Evolutionary conservation across 2,329 filamentous ascomycete species (phyloP).

Genomic region (Xenosphaeropsis pyriputrescens): DNA sequence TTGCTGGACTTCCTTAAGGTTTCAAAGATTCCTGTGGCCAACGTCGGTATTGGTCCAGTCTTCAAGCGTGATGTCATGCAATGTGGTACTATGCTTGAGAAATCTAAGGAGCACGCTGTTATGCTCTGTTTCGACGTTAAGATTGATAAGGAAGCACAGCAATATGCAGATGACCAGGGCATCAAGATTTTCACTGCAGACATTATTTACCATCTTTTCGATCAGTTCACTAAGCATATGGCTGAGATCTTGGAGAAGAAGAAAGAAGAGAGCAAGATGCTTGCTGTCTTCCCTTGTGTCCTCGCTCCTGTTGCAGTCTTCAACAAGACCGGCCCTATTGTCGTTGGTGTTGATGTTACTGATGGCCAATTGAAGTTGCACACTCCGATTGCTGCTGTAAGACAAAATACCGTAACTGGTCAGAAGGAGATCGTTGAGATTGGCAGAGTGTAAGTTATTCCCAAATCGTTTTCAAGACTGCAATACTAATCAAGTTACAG

Average conservation of each 20-base stretch:
- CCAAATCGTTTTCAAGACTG: not conserved
- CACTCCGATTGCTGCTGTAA: constrained; percentile 81
- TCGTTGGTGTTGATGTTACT: constrained; percentile 88
- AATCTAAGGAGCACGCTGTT: constrained; percentile 86
- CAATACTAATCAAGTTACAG: constrained; percentile 29
- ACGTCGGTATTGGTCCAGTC: constrained; percentile 93
- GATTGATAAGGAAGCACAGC: constrained; percentile 88
- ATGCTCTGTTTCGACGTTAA: constrained; percentile 99
- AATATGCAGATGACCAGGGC: constrained; percentile 83
- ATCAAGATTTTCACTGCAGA: constrained; percentile 98
- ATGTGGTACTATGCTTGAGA: constrained; percentile 92
- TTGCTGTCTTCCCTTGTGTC: constrained; percentile 94
- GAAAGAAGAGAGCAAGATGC: constrained; percentile 91
- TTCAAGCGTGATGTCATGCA: constrained; percentile 97
- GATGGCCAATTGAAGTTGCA: constrained; percentile 77
- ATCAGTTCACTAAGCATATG: constrained; percentile 94
- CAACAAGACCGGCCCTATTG: constrained; percentile 95
- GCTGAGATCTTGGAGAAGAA: constrained; percentile 72
- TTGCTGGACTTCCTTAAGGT: constrained; percentile 89
- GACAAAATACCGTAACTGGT: constrained; percentile 63
- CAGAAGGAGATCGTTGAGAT: constrained; percentile 72
- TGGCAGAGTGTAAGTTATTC: constrained; percentile 54
- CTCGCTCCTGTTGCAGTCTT: constrained; percentile 83
- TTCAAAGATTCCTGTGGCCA: constrained; percentile 93
- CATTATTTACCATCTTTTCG: constrained; percentile 98